Conservation (phyloP, 306 rosid species). For the Vigna mungo region DNA sequence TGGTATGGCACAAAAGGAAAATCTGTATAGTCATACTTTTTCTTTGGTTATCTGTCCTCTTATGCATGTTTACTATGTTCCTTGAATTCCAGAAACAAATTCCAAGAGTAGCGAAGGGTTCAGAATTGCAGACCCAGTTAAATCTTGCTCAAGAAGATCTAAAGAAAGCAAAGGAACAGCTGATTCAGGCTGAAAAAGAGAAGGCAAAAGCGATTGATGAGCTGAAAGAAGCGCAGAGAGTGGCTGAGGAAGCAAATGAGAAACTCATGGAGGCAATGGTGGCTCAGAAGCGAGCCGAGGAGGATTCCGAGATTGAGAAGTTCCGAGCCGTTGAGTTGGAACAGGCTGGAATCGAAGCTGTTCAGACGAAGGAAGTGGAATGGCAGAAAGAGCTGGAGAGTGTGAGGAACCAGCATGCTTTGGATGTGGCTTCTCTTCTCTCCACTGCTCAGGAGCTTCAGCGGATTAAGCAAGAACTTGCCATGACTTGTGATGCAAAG, state of each 20-base stretch:
- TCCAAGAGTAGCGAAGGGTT: constrained; percentile 67
- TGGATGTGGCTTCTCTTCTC: constrained; percentile 82
- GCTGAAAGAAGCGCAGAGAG: constrained; percentile 81
- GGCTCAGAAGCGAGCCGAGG: constrained; percentile 91
- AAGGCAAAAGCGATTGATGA: constrained; percentile 71
- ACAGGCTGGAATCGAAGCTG: constrained; percentile 91
- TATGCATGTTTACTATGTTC: constrained; percentile 40
- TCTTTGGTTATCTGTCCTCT: constrained; percentile 32
- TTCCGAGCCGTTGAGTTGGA: constrained; percentile 95
- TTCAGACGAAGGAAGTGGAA: constrained; percentile 84
- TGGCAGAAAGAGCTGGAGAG: constrained; percentile 85
- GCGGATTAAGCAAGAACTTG: constrained; percentile 75
- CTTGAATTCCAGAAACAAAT: constrained; percentile 63
- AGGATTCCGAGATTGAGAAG: constrained; percentile 91
- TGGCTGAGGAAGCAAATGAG: constrained; percentile 82
- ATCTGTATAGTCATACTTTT: background rate
- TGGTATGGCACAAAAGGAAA: background rate
- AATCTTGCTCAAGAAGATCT: constrained; percentile 82
- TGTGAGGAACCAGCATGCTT: constrained; percentile 85
- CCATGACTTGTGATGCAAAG: constrained; percentile 88
- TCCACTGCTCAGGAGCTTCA: constrained; percentile 89
- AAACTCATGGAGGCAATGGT: constrained; percentile 85
- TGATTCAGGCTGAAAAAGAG: constrained; percentile 74
- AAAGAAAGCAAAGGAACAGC: constrained; percentile 85
- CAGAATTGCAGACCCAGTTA: constrained; percentile 75